Evolutionary conservation across 495 filamentous ascomycete genomes (phyloP), one percentile per base, ranked within the genome.

Genomic region (Talaromyces liani): DNA sequence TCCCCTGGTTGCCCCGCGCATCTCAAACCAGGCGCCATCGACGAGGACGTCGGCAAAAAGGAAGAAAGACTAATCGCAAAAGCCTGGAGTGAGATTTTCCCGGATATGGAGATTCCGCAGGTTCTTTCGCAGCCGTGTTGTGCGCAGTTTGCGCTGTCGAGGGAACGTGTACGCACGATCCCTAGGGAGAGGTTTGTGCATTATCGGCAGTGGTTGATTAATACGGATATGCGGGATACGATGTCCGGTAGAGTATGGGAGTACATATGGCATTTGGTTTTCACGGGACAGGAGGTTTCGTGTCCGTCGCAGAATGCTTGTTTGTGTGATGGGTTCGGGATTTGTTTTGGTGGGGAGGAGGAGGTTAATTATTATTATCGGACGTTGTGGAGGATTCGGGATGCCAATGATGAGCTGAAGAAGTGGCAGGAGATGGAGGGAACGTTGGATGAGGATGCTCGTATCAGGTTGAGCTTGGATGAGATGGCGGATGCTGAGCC

Each of bases 201-300:
- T 64, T 85, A 84, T 68, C 82, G 88, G 51, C 84, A 90, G 69
- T 92, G 88, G 88, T 72, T 92, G 29, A 68, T 91, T 33, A 76
- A 78, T 45, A 89, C 85, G 16, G 77, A 81, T 41, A 70, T 86
- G 34, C 81, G 79, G 62, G 87, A 92, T 69, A 86, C 83, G 65
- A 79, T 92, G 53, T 82, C 85, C 3, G 89, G 89, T 4, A 82
- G 89, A 24, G 81, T 90, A 9, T 89, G 86, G 84, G 89, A 91
- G 75, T 91, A 92, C 70, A 74, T 88, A 4, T 92, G 87, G 87
- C 87, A 88, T 62, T 87, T 80, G 64, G 73, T 91, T n/a, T 91
- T 91, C 65, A 82, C 81, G 3, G 78, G 80, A 8, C 54, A 84
- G 33, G 75, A 80, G 6, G 75, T 85, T 8, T 70, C 82, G 47